These are phyloP conservation scores for Bipolaris bicolor DNA, from an alignment of 2,329 filamentous ascomycete genomes.

Conservation along the genomic window DNA sequence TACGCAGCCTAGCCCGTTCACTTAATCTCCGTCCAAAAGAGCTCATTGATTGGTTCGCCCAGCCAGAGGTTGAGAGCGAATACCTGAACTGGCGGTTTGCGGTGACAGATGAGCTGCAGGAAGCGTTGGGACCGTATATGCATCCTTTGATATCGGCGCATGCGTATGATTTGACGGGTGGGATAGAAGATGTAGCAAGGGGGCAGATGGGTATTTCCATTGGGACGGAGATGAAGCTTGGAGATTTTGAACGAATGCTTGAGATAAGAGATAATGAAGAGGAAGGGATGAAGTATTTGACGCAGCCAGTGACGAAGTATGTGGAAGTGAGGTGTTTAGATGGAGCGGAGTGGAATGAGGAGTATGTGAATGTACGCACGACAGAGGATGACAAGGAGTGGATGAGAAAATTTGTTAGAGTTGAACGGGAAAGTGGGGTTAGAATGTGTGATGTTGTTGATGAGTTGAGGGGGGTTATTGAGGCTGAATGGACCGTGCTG, in stretches of 20 bases:
- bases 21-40: background rate
- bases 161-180: slow-evolving; percentile 2
- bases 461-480: slow-evolving; percentile 16
- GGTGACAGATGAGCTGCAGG: slow-evolving; percentile 9
- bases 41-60: background rate
- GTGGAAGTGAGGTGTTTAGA: slow-evolving; percentile 8
- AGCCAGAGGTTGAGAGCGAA: slow-evolving; percentile 3
- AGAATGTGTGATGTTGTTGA: slow-evolving; percentile 18
- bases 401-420: slow-evolving; percentile 8
- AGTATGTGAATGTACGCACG: slow-evolving; percentile 5
- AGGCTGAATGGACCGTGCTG: background rate
- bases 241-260: background rate
- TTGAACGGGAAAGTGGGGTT: slow-evolving; percentile 19
- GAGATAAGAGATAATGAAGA: background rate
- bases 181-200: slow-evolving; percentile 2
- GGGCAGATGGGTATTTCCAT: slow-evolving; percentile 9
- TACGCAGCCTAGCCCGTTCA: background rate
- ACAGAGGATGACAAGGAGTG: slow-evolving; percentile 1
- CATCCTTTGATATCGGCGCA: slow-evolving; percentile 11
- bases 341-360: slow-evolving; percentile 10
- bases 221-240: background rate
- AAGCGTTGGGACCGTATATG: slow-evolving; percentile 8
- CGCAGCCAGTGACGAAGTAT: background rate
- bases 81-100: slow-evolving; percentile 22
- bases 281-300: background rate